These are phyloP conservation scores for Dimocarpus longan DNA, from an alignment of 345 rosid genomes.

Conservation along the genomic window DNA sequence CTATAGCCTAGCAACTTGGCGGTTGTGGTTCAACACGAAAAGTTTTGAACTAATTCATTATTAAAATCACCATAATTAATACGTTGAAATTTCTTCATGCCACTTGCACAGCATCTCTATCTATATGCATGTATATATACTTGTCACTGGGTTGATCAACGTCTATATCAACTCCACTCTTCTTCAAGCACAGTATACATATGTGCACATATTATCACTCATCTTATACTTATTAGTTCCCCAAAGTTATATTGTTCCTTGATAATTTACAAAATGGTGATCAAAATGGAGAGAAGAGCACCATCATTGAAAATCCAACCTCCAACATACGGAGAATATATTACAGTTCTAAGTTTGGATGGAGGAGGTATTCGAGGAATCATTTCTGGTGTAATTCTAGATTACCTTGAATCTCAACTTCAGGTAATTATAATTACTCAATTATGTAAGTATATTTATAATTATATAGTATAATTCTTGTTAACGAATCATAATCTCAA, in stretches of 20 bases:
- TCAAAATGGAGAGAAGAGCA: conserved; percentile 22
- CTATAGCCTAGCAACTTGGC: no score
- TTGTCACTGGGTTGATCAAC: neutral
- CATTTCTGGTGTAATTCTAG: conserved; percentile 67
- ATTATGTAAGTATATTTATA: no score
- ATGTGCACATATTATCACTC: no score
- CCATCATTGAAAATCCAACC: conserved; percentile 28
- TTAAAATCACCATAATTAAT: neutral
- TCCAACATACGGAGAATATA: conserved; percentile 52
- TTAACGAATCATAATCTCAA: no score
- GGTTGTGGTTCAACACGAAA: no score
- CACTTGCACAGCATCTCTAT: neutral
- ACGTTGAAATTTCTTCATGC: neutral
- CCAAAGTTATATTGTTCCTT: no score
- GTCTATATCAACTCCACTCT: no score
- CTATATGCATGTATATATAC: neutral
- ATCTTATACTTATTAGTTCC: no score
- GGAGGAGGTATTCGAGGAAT: conserved; percentile 80
- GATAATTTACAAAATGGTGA: neutral
- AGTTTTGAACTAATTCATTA: neutral
- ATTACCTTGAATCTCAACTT: conserved; percentile 69
- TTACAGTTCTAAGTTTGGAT: conserved; percentile 71
- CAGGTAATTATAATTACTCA: conserved; percentile 46
- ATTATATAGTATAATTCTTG: no score
- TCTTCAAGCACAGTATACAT: no score